These are phyloP conservation scores for Thymus mandschuricus DNA, from an alignment of 257 asterid genomes.

Conservation along the genomic window DNA sequence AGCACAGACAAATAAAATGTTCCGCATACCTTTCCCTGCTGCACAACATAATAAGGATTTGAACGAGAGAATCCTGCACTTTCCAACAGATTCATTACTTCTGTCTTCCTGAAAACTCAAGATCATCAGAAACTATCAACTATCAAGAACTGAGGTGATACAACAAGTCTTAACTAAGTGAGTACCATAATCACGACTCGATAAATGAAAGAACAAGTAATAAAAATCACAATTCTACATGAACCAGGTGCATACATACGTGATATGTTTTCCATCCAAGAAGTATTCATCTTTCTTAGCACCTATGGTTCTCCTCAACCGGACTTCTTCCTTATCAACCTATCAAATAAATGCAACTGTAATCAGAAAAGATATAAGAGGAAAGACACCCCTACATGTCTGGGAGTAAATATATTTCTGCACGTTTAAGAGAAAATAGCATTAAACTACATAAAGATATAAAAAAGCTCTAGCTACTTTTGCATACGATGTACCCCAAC, in stretches of 20 bases:
- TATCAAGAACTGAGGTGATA: slow-evolving; percentile 11
- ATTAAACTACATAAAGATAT: neutral
- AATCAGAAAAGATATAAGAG: slow-evolving; percentile 25
- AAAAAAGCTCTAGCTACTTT: neutral
- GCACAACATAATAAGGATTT: slow-evolving; percentile 99
- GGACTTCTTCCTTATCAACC: slow-evolving; percentile 99
- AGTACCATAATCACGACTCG: slow-evolving; percentile 10
- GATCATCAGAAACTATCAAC: slow-evolving; percentile 29
- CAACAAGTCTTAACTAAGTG: slow-evolving; percentile 6
- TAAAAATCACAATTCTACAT: slow-evolving; percentile 17
- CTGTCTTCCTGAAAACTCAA: slow-evolving; percentile 81
- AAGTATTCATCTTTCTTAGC: slow-evolving; percentile 94
- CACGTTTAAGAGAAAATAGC: slow-evolving; percentile 12
- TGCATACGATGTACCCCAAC: slow-evolving; percentile 6
- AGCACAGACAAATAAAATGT: slow-evolving; percentile 17
- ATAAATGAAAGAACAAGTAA: slow-evolving; percentile 13
- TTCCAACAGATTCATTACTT: slow-evolving; percentile 97
- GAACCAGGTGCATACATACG: slow-evolving; percentile 57
- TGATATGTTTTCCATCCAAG: slow-evolving; percentile 98
- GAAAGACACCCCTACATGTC: slow-evolving; percentile 13
- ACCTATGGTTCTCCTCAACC: slow-evolving; percentile 95
- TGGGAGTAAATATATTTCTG: slow-evolving; percentile 8
- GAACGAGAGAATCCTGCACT: slow-evolving; percentile 99
- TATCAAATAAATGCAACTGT: slow-evolving; percentile 38
- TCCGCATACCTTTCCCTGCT: slow-evolving; percentile 85